Base-by-base conservation (phyloP, 192 early-diverging fungal genomes). In the Chytriomyces confervae region DNA sequence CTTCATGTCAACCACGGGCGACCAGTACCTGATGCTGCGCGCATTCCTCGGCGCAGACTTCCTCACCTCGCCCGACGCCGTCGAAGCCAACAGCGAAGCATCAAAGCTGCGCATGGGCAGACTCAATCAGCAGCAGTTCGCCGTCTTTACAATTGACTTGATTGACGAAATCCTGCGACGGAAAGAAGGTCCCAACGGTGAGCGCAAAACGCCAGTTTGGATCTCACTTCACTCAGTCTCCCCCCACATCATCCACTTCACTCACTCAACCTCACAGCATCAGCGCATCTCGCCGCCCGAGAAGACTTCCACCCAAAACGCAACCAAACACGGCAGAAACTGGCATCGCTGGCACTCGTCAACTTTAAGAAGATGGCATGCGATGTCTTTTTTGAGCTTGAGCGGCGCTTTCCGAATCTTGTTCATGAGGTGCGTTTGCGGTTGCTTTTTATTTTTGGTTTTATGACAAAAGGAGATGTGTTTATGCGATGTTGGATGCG, bases 301-400 rank as follows among this genome's bases (percentile, higher is more conserved):
- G 91, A 95, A 77, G 92, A 95, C 62, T 97, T 94, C 80, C 97
- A 98, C 83, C 94, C 94, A 10, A 93, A 97, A 79, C 91, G 97
- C 61, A 99, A 99, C 85, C 96, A 97, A 81, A 96, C 96, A 6
- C 91, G 97, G 29, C 95, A 95, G 77, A 99, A 99, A 82, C 89
- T 99, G 8, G 93, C 96, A n/a, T 96, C 96, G 5, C 87, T 99
- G 10, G 92, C 95, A 10, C 86, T 80, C 66, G 76, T 86, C 79
- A 91, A 95, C 70, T 99, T 98, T 86, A 93, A 95, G 64, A 96
- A 98, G 76, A 88, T 99, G 53, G 94, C 93, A 6, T 91, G 91
- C 77, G 97, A 98, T 82, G 94, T 97, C 11, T 94, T 90, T 57
- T 86, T 76, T 72, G 81, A 85, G 76, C 83, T 85, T 23, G 81